Percentiles rank a stretch among this genome's conserved stretches.
phyloP scores from a whole-genome alignment of 305 asterid species.

The Fraxinus paxiana region DNA sequence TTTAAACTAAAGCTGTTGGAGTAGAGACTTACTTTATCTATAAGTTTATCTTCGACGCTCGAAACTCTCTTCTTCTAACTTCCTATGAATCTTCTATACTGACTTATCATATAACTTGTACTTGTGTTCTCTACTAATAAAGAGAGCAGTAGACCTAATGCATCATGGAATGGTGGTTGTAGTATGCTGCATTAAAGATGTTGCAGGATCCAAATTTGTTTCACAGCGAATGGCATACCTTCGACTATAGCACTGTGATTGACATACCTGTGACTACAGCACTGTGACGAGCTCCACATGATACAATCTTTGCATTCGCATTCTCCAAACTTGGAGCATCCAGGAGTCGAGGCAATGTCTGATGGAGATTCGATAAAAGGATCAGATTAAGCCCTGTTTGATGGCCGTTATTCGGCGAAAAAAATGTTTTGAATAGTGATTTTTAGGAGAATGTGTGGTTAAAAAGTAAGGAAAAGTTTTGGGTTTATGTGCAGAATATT shows the following conservation, averaged over 20 bases:
- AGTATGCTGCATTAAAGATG: not conserved
- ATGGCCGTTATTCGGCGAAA: not conserved
- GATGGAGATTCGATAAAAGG: constrained; percentile 21
- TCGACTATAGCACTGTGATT: constrained; percentile 55
- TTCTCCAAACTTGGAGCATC: constrained; percentile 82
- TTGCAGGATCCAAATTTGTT: not conserved
- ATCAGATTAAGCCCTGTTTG: not conserved
- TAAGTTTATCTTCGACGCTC: not conserved
- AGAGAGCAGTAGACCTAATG: not conserved
- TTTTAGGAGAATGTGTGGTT: not conserved
- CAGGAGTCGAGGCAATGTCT: constrained; percentile 84
- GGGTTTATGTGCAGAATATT: not conserved
- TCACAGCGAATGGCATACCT: constrained; percentile 36
- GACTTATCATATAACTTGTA: not conserved
- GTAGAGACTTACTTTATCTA: not conserved
- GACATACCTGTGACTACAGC: constrained; percentile 68
- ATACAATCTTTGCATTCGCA: constrained; percentile 61
- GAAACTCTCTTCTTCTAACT: not conserved
- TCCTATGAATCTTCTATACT: not conserved
- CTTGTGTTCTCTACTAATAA: not conserved
- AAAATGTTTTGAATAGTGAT: not conserved
- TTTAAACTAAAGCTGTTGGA: not conserved
- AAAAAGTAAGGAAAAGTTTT: not conserved
- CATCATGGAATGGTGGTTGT: not conserved
- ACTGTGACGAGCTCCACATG: constrained; percentile 96